These are phyloP conservation scores for Oehlia diaphana DNA, from an alignment of 192 early-diverging fungal genomes.

Conservation along the genomic window DNA sequence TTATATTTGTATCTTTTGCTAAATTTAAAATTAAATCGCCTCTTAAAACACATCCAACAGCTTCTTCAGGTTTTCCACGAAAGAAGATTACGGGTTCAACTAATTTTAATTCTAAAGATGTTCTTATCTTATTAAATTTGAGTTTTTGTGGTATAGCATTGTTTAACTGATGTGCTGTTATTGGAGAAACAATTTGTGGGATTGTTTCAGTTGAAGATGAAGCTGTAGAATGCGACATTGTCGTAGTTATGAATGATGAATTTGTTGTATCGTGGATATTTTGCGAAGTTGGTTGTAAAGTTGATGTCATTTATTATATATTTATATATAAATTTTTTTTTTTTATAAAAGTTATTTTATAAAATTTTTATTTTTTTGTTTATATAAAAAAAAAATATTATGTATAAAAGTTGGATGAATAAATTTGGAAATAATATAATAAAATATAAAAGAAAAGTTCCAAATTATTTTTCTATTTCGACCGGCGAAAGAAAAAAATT, in stretches of 20 bases:
- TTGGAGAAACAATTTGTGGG: background rate
- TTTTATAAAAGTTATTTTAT: background rate
- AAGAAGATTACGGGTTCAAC: conserved; percentile 20
- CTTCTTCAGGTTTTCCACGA: conserved; percentile 19
- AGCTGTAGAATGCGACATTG: background rate
- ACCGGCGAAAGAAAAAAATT: background rate
- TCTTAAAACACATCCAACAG: conserved; percentile 19
- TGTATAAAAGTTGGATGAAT: too few relatives aligned
- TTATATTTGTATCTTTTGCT: background rate
- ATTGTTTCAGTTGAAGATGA: background rate
- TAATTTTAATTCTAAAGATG: conserved; percentile 11
- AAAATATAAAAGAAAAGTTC: background rate
- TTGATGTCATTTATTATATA: background rate
- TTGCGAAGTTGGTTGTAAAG: background rate
- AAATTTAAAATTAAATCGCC: conserved; percentile 12
- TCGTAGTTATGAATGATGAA: background rate
- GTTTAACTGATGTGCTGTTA: background rate
- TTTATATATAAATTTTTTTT: too few relatives aligned
- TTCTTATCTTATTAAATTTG: background rate
- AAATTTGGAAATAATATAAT: background rate
- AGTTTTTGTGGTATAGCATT: background rate
- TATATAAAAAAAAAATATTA: too few relatives aligned
- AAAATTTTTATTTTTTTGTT: too few relatives aligned
- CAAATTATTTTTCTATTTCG: background rate
- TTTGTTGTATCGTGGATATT: background rate